These are phyloP conservation scores for Cenchrus fungigraminus DNA, from an alignment of 176 grass and related monocot species.

Conservation along the genomic window DNA sequence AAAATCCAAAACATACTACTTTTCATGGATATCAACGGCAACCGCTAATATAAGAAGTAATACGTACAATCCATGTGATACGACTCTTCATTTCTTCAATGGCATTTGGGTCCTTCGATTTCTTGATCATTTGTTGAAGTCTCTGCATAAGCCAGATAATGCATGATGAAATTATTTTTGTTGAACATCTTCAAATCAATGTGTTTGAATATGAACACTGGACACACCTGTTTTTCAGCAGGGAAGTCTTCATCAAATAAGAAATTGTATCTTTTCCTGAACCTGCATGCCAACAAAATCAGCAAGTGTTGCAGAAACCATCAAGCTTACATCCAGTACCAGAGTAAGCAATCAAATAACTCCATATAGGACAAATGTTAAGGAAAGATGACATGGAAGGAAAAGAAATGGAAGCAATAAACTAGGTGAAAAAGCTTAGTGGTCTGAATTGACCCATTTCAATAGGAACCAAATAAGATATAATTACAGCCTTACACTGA, in stretches of 20 bases:
- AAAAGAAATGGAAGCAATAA: background rate
- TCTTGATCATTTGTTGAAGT: conserved; percentile 83
- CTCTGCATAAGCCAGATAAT: conserved; percentile 54
- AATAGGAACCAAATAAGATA: background rate
- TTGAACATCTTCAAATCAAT: conserved; percentile 8
- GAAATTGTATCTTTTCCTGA: conserved; percentile 93
- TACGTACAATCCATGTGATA: conserved; percentile 90
- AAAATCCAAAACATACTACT: conserved; percentile 9
- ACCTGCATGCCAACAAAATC: conserved; percentile 49
- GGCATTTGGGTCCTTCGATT: conserved; percentile 74
- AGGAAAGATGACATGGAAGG: background rate
- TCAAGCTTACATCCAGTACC: background rate
- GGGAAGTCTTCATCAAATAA: conserved; percentile 80
- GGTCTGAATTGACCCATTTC: background rate
- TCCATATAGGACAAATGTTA: background rate
- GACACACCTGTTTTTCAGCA: conserved; percentile 72
- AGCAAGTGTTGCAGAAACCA: background rate
- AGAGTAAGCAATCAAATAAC: background rate
- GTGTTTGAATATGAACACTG: conserved; percentile 22
- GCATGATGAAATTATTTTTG: background rate
- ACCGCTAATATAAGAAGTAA: conserved; percentile 21
- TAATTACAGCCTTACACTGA: background rate
- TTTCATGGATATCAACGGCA: conserved; percentile 2
- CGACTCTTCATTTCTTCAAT: conserved; percentile 75
- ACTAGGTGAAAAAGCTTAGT: background rate